A percentile compares a stretch with the other conserved stretches of the same genome.
These are phyloP conservation scores for Colletotrichum echinochloae DNA, from an alignment of 2,329 filamentous ascomycete genomes.

Conservation along the genomic window DNA sequence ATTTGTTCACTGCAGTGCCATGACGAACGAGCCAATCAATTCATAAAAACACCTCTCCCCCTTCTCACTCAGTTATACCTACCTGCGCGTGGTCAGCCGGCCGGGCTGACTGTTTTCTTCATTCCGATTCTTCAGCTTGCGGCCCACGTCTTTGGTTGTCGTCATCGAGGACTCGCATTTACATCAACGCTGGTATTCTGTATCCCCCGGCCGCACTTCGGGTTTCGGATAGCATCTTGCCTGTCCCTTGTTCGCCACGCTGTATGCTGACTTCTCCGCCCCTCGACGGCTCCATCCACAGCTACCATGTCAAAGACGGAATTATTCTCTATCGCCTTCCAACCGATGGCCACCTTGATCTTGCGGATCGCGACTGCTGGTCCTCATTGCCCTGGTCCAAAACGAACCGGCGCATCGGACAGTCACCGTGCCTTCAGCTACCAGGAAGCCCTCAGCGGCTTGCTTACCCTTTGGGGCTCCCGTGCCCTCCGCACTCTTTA, in stretches of 20 bases:
- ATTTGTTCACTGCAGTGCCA: neutral
- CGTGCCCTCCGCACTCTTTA: neutral
- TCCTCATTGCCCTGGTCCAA: conserved; percentile 9
- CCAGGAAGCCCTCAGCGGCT: conserved; percentile 7
- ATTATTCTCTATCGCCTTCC: conserved; percentile 17
- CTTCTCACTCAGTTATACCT: neutral
- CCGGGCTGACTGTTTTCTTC: neutral
- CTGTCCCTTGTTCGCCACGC: neutral
- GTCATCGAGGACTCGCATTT: neutral
- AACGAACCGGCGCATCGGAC: neutral
- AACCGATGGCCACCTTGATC: neutral
- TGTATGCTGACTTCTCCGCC: neutral
- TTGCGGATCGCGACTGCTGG: conserved; percentile 12
- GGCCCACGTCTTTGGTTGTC: neutral
- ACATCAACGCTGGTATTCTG: neutral
- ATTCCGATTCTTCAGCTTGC: neutral
- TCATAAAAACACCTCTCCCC: neutral
- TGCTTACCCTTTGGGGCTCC: conserved; percentile 9
- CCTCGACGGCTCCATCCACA: conserved; percentile 22
- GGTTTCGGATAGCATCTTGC: neutral
- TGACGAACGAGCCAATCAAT: neutral
- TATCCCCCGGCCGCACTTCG: neutral
- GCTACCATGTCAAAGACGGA: conserved; percentile 17
- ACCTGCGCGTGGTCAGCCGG: neutral
- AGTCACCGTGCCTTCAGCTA: conserved; percentile 11